Evolutionary conservation across 139 green algal species (phyloP).

Genomic region (Closterium sp.): DNA sequence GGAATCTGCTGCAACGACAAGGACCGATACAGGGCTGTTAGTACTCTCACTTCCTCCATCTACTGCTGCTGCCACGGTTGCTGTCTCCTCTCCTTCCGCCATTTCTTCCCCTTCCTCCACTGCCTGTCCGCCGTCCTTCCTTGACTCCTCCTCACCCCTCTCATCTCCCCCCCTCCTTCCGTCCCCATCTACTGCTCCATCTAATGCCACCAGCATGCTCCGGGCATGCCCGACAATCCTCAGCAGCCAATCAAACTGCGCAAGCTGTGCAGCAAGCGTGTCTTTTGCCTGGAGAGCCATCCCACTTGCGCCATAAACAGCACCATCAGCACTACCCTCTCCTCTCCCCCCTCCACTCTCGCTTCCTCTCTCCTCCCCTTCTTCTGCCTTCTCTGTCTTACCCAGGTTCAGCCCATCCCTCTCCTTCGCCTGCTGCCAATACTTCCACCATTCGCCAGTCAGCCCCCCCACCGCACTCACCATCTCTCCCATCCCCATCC

Average conservation of each 20-base stretch:
- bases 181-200: background rate
- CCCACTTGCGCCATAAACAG: background rate
- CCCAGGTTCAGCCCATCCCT: background rate
- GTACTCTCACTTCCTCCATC: background rate
- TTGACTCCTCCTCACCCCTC: background rate
- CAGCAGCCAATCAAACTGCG: background rate
- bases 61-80: background rate
- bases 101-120: background rate
- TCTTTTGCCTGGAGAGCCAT: background rate
- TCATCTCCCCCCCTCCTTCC: background rate
- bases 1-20: background rate
- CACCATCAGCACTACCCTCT: background rate
- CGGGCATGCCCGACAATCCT: background rate
- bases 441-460: background rate
- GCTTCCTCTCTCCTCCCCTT: background rate
- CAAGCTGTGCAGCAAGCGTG: background rate
- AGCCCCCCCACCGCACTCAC: background rate
- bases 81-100: background rate
- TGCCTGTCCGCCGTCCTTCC: background rate
- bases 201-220: background rate
- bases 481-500: background rate
- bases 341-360: background rate
- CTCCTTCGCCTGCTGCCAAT: background rate
- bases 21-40: background rate
- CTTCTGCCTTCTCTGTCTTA: background rate